Evolutionary conservation across 75 land plant genomes (phyloP).

Genomic region (Isoetes taiwanensis): DNA sequence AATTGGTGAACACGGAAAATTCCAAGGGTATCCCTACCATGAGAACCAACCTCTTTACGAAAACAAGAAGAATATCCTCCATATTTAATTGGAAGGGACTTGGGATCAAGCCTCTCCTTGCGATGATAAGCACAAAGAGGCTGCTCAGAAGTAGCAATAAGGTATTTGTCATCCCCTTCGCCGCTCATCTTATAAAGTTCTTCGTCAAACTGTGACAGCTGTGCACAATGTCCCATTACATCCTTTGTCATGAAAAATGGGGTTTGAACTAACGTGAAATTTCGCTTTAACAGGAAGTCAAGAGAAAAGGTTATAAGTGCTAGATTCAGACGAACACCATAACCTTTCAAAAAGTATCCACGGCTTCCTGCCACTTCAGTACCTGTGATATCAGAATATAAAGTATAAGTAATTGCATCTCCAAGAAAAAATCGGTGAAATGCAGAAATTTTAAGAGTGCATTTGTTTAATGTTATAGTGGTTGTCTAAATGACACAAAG

Average conservation of each 20-base stretch:
- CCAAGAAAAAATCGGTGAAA: too few relatives aligned
- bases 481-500: too few relatives aligned
- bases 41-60: not conserved
- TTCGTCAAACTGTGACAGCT: constrained; percentile 1
- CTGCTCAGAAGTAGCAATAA: constrained; percentile 3
- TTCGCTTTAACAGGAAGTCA: not conserved
- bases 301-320: not conserved
- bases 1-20: not conserved
- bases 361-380: not conserved
- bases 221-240: constrained; percentile 2
- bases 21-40: not conserved
- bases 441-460: too few relatives aligned
- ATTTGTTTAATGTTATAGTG: too few relatives aligned
- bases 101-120: not conserved
- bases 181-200: constrained; percentile 6
- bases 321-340: not conserved
- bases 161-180: not conserved
- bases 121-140: constrained; percentile 5
- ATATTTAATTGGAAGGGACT: not conserved
- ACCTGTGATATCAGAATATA: not conserved
- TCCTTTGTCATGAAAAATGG: constrained; percentile 2
- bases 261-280: not conserved
- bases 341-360: not conserved
- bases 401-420: too few relatives aligned
- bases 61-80: not conserved